These are phyloP conservation scores for Malus sieversii DNA, from an alignment of 306 rosid species.

Conservation along the genomic window DNA sequence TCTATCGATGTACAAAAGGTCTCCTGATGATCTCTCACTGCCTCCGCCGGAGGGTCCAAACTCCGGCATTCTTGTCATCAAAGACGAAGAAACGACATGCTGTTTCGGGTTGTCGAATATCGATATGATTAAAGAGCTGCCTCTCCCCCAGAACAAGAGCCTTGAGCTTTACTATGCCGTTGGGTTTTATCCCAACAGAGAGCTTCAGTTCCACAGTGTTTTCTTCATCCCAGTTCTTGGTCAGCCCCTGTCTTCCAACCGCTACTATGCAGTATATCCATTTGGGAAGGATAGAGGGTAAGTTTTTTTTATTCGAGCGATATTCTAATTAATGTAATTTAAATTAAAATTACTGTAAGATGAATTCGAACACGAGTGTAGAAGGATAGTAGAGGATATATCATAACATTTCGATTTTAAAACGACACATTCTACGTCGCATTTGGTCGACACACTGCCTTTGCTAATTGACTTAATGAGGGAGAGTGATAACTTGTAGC, in stretches of 20 bases:
- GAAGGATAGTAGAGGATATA: no score
- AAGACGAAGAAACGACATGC: conserved; percentile 42
- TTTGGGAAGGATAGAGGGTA: conserved; percentile 64
- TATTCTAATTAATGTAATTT: no score
- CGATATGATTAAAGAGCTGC: conserved; percentile 34
- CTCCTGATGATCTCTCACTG: conserved; percentile 22
- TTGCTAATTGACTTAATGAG: neutral
- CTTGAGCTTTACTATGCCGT: conserved; percentile 46
- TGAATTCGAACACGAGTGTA: neutral
- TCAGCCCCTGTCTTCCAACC: conserved; percentile 58
- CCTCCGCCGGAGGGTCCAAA: conserved; percentile 56
- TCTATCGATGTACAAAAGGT: conserved; percentile 17
- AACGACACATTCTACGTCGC: no score
- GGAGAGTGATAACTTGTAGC: neutral
- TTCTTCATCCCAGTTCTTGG: conserved; percentile 65
- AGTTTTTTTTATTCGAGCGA: neutral
- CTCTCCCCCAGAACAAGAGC: conserved; percentile 59
- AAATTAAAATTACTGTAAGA: no score
- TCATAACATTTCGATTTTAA: no score
- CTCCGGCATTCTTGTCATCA: conserved; percentile 57
- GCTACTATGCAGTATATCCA: conserved; percentile 48
- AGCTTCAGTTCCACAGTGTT: conserved; percentile 25
- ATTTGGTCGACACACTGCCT: no score
- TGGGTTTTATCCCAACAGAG: conserved; percentile 15
- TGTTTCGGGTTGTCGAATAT: conserved; percentile 37